Conservation (phyloP, 2,329 filamentous ascomycete genomes). For the Penicillium aurantiogriseum region DNA sequence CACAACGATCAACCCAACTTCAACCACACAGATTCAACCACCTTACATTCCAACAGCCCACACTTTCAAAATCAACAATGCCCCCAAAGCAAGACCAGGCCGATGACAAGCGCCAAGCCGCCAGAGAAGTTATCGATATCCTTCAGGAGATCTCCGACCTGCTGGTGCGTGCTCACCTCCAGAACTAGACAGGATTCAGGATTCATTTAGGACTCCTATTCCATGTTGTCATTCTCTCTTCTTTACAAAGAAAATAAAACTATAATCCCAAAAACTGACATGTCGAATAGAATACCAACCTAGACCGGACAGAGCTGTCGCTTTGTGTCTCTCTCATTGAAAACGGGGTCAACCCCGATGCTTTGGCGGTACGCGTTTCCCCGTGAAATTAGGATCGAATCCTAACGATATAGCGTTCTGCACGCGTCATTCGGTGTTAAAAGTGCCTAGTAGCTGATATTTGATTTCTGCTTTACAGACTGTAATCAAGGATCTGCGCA, state of each 20-base stretch:
- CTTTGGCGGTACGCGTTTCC: conserved; percentile 71
- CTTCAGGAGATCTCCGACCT: conserved; percentile 51
- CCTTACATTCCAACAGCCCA: neutral
- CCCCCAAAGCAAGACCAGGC: conserved; percentile 34
- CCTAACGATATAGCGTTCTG: neutral
- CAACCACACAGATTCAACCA: neutral
- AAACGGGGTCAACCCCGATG: conserved; percentile 94
- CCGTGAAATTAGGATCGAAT: too few relatives aligned
- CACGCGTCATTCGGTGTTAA: neutral
- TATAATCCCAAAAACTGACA: neutral
- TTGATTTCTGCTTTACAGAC: conserved; percentile 28
- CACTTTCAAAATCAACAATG: conserved; percentile 30
- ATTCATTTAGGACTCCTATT: too few relatives aligned
- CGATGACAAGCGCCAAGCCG: conserved; percentile 50
- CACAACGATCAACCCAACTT: conserved; percentile 1
- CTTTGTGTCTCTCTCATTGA: conserved; percentile 97
- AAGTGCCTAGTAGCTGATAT: conserved; percentile 7
- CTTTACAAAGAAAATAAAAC: neutral
- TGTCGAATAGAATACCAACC: conserved; percentile 75
- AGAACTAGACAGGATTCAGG: neutral
- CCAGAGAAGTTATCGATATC: conserved; percentile 52
- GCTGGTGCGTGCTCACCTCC: conserved; percentile 38
- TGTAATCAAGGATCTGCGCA: conserved; percentile 49
- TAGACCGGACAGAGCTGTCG: conserved; percentile 85
- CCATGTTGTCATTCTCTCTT: neutral